phyloP scores from a whole-genome alignment of 164 flowering plant species.

The Euptelea pleiosperma region DNA sequence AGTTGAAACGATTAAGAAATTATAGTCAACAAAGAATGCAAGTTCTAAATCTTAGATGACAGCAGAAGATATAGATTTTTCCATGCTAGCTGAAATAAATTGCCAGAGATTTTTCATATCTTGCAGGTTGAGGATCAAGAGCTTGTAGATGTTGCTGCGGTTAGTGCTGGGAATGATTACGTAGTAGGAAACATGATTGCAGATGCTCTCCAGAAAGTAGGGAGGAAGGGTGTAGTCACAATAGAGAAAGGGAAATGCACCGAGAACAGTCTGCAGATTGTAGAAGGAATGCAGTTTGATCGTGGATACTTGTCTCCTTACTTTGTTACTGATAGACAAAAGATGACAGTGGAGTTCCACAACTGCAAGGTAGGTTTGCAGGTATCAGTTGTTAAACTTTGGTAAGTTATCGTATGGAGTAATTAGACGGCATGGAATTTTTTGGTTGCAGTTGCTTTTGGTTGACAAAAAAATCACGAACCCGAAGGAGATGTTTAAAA shows the following conservation, averaged over 20 bases:
- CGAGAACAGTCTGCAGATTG: constrained; percentile 56
- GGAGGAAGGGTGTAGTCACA: constrained; percentile 65
- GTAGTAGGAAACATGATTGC: constrained; percentile 80
- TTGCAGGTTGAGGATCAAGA: constrained; percentile 83
- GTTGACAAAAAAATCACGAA: constrained; percentile 75
- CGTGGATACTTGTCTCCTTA: constrained; percentile 91
- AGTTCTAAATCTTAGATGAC: not conserved
- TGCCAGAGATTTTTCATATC: constrained; percentile 4
- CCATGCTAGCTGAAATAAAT: not conserved
- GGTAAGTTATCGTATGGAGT: constrained; percentile 10
- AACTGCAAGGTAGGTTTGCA: constrained; percentile 64
- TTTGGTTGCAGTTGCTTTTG: constrained; percentile 74
- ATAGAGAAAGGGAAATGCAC: constrained; percentile 66
- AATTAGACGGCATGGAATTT: constrained; percentile 23
- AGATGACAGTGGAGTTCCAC: constrained; percentile 58
- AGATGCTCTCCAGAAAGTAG: constrained; percentile 70
- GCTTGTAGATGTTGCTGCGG: constrained; percentile 83
- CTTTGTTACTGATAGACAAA: constrained; percentile 71
- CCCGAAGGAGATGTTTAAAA: constrained; percentile 66
- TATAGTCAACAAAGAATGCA: not conserved
- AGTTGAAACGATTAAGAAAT: not conserved
- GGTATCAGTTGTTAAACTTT: not conserved
- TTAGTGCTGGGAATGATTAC: constrained; percentile 89
- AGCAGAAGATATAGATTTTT: not conserved
- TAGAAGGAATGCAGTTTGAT: constrained; percentile 91